Conservation (phyloP, 2,329 filamentous ascomycete species). For the Claviceps maximensis region DNA sequence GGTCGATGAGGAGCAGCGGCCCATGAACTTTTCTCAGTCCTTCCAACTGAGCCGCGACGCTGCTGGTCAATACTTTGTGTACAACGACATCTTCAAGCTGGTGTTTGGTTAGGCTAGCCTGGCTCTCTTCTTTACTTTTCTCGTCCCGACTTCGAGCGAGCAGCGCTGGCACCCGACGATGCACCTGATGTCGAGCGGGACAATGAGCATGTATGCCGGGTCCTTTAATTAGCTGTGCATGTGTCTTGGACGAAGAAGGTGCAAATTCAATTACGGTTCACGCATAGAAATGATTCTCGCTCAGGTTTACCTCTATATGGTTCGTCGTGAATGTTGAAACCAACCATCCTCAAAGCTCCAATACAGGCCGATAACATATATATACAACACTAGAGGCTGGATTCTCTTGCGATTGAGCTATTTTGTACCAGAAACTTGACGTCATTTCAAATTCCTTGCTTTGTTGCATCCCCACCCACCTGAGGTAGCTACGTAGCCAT, state of each 20-base stretch:
- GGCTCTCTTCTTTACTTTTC: background rate
- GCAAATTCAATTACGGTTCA: background rate
- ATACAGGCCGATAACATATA: background rate
- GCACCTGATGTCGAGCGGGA: background rate
- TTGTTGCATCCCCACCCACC: too few species aligned
- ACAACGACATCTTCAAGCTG: slow-evolving; percentile 92
- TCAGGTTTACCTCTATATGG: background rate
- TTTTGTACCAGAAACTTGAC: background rate
- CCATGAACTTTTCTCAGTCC: slow-evolving; percentile 81
- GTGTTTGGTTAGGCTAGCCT: slow-evolving; percentile 47
- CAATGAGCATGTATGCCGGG: background rate
- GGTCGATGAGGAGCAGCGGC: slow-evolving; percentile 75
- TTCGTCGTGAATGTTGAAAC: background rate
- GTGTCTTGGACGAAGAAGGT: slow-evolving; percentile 1
- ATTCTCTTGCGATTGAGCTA: background rate
- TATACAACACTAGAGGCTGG: too few species aligned
- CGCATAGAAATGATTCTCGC: background rate
- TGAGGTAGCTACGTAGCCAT: too few species aligned
- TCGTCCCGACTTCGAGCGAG: background rate
- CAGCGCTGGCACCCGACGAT: background rate
- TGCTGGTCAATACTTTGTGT: slow-evolving; percentile 65
- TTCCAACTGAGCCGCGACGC: slow-evolving; percentile 71
- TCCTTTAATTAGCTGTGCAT: background rate
- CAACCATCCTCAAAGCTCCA: background rate
- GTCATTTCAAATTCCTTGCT: background rate